Conservation (phyloP, 2,329 filamentous ascomycete genomes). For the Aspergillus jensenii region DNA sequence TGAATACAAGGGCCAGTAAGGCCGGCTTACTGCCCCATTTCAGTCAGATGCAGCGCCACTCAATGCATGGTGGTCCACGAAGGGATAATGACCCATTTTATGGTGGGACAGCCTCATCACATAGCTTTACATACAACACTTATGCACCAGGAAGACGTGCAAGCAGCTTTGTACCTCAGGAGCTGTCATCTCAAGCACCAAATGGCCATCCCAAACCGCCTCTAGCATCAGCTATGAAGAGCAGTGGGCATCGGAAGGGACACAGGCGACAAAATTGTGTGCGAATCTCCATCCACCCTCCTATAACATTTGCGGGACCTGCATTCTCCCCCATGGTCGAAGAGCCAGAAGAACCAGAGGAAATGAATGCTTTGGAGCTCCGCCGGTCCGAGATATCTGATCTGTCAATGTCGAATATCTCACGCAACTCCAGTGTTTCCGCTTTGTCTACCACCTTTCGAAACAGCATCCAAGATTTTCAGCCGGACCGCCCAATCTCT, state of each 20-base stretch:
- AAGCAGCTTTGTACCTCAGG: conserved; percentile 16
- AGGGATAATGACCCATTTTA: conserved; percentile 30
- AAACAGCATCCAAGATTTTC: conserved; percentile 15
- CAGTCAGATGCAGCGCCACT: conserved; percentile 26
- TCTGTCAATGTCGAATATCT: conserved; percentile 15
- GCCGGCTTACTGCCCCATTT: conserved; percentile 20
- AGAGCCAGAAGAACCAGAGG: conserved; percentile 35
- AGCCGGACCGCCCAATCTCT: conserved; percentile 4
- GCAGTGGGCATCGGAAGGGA: conserved; percentile 35
- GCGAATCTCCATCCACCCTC: conserved; percentile 40
- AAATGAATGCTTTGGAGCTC: conserved; percentile 19
- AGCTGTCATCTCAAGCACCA: conserved; percentile 22
- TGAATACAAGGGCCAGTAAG: conserved; percentile 11
- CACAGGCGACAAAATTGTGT: conserved; percentile 46
- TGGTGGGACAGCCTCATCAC: conserved; percentile 17
- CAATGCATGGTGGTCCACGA: conserved; percentile 20
- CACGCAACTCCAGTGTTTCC: conserved; percentile 18
- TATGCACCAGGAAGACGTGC: conserved; percentile 20
- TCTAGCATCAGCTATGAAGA: conserved; percentile 34
- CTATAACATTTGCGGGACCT: conserved; percentile 34
- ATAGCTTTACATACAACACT: conserved; percentile 19
- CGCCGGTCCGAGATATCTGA: conserved; percentile 24
- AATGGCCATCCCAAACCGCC: conserved; percentile 23
- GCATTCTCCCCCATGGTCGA: conserved; percentile 36
- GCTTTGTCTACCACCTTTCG: conserved; percentile 16